Evolutionary conservation across 768 basidiomycete genomes (phyloP), one percentile per base, ranked within the genome.

Genomic region (Amanita pallidorosea): DNA sequence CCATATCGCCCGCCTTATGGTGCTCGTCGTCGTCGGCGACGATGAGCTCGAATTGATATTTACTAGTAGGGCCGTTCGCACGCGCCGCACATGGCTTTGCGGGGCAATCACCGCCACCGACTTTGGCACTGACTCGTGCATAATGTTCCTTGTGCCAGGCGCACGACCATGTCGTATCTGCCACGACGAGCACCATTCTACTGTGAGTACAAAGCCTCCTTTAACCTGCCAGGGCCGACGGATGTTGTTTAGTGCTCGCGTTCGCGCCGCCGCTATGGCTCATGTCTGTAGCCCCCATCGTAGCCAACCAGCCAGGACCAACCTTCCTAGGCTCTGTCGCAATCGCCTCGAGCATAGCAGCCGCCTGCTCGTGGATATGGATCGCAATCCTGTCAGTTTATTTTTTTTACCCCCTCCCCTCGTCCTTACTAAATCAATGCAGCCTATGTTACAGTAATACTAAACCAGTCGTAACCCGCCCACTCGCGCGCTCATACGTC

Each of bases 321-420:
- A 64, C 65, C 25, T 43, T 43, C 51, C 5, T 53, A 66, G 67
- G 63, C 31, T 56, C 67, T 25, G 66, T 68, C 49, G 66, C 65
- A 2, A 63, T 65, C 45, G 55, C 66, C 9, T 64, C 65, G 29
- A 64, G 63, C 15, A 57, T 55, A 5, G 45, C 64, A 17, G 63
- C 65, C 5, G 54, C 65, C 7, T 56, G 53, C 25, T 68, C 67
- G 11, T 68, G 65, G 65, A 53, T 65, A 20, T 67, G 68, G 68
- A 59, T 65, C 43, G 60, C 58, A 0, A 56, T 67, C 12, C 53
- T 68, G 67, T 69, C 49, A 55, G 65, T 58, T 15, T 2, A 18
- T 12, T 20, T n/a, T 18, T 5, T 27, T 5, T 23, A 2, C 23
- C 23, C 12, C 29, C 42, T 48, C 31, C 15, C 6, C n/a, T 11